Conservation (phyloP, 2,329 filamentous ascomycete genomes). For the Fusarium illudens region DNA sequence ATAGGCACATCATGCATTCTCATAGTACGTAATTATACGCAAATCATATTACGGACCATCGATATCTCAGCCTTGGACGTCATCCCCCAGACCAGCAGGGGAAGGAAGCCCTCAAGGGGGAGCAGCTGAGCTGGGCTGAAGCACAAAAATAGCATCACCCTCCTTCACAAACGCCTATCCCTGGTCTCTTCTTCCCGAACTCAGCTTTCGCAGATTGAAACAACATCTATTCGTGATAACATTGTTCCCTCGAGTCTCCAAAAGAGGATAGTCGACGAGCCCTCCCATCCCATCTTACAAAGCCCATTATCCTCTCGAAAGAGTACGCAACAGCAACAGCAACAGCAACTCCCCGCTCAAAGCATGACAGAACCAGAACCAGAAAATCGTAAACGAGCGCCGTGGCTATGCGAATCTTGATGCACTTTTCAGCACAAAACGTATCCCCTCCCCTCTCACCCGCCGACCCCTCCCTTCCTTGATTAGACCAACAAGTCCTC, state of each 20-base stretch:
- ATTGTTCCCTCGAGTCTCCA: not conserved
- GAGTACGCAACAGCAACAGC: not conserved
- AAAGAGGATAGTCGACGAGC: not conserved
- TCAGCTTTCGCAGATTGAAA: conserved; percentile 2
- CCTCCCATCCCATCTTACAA: conserved; percentile 2
- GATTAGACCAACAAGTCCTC: not conserved
- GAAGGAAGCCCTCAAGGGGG: not conserved
- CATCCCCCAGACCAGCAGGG: conserved; percentile 6
- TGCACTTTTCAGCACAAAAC: conserved; percentile 19
- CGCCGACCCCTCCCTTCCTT: not conserved
- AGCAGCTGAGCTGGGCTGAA: not conserved
- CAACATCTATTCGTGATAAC: not conserved
- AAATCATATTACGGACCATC: conserved; percentile 5
- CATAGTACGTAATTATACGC: conserved; percentile 1
- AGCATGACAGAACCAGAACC: conserved; percentile 20
- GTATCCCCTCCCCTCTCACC: conserved; percentile 8
- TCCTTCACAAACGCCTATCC: conserved; percentile 4
- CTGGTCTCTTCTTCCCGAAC: not conserved
- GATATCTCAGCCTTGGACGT: not conserved
- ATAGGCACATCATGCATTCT: not conserved
- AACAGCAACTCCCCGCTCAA: conserved; percentile 30
- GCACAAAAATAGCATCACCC: not conserved
- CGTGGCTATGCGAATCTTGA: conserved; percentile 35
- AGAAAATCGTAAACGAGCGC: conserved; percentile 38
- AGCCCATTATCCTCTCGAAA: conserved; percentile 9